Conservation (phyloP, 1,284 basidiomycete species). For the Acaromyces ingoldii region DNA sequence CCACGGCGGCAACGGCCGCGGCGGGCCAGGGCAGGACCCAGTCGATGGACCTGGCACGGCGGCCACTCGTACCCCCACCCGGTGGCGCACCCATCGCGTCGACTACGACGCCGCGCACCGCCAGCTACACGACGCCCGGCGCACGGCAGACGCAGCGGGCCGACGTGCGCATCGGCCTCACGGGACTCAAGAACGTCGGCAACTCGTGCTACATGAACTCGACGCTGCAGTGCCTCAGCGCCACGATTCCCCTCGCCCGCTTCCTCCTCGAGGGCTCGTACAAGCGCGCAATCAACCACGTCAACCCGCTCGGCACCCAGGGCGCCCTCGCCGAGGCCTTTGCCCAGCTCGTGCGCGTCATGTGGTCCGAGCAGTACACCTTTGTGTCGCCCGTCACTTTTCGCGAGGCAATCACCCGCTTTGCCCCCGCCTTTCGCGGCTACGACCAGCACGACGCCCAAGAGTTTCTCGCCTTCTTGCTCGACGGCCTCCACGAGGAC, state of each 20-base stretch:
- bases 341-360: constrained; percentile 72
- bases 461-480: constrained; percentile 19
- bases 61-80: constrained; percentile 3
- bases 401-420: constrained; percentile 61
- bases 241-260: constrained; percentile 41
- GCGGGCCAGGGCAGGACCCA: background rate
- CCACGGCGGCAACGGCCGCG: background rate
- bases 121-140: background rate
- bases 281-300: constrained; percentile 77
- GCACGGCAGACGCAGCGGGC: background rate
- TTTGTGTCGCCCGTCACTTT: constrained; percentile 80
- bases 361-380: constrained; percentile 82
- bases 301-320: constrained; percentile 82
- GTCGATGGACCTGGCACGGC: background rate
- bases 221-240: constrained; percentile 48
- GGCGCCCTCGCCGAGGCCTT: constrained; percentile 79
- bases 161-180: constrained; percentile 41
- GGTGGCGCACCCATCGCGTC: constrained; percentile 1
- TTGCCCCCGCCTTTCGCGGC: constrained; percentile 42
- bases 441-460: constrained; percentile 38
- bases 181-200: constrained; percentile 49
- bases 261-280: constrained; percentile 62
- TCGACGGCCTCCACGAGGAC: constrained; percentile 24
- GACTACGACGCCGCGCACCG: constrained; percentile 1
- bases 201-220: constrained; percentile 52